Conservation (phyloP, 2,329 filamentous ascomycete genomes). For the Parasarocladium wereldwijsianum region DNA sequence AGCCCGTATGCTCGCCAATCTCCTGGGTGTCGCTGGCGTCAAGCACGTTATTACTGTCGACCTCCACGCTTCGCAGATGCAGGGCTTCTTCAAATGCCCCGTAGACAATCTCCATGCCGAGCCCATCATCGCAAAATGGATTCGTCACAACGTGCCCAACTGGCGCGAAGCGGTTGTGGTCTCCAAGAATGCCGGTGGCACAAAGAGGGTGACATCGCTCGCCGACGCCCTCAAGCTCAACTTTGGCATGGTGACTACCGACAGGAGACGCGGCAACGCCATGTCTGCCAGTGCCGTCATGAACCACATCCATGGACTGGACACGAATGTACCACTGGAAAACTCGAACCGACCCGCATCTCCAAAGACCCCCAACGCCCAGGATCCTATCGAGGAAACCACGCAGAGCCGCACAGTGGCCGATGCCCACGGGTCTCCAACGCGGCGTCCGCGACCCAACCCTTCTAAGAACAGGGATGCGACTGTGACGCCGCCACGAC, state of each 20-base stretch:
- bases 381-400: conserved; percentile 10
- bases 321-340: conserved; percentile 24
- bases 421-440: conserved; percentile 29
- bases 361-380: conserved; percentile 5
- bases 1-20: conserved; percentile 90
- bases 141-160: conserved; percentile 69
- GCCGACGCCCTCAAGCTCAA: conserved; percentile 94
- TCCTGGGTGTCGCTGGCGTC: conserved; percentile 83
- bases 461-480: not conserved
- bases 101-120: conserved; percentile 97
- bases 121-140: conserved; percentile 90
- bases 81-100: conserved; percentile 95
- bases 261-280: conserved; percentile 52
- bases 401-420: conserved; percentile 16
- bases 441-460: conserved; percentile 9
- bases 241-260: conserved; percentile 91
- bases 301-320: conserved; percentile 47
- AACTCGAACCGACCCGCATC: conserved; percentile 9
- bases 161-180: conserved; percentile 93
- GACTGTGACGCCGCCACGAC: not conserved
- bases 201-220: conserved; percentile 89
- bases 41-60: conserved; percentile 97
- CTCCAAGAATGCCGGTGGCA: conserved; percentile 95
- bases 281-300: conserved; percentile 72
- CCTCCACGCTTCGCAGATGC: conserved; percentile 95